Evolutionary conservation across 129 eudicot species (phyloP).

Genomic region (Silybum marianum): DNA sequence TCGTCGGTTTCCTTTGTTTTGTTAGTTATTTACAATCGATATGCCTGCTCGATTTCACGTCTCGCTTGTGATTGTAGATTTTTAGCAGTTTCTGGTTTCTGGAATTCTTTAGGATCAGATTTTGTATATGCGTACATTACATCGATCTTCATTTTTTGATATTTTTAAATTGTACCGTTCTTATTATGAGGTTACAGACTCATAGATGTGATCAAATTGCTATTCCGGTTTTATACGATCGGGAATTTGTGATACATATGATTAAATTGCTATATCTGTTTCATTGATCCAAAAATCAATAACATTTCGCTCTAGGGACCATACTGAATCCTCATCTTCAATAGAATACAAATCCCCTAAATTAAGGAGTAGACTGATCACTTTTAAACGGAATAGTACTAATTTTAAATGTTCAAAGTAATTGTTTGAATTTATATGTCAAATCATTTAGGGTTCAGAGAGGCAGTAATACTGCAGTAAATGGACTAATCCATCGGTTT

Average conservation of each 20-base stretch:
- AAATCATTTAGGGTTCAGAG: neutral
- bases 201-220: constrained; percentile 10
- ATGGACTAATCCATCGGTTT: neutral
- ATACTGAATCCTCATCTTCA: neutral
- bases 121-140: neutral
- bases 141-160: neutral
- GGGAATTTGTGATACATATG: neutral
- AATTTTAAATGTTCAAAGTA: neutral
- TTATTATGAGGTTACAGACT: neutral
- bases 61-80: neutral
- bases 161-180: constrained; percentile 3
- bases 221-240: constrained; percentile 7
- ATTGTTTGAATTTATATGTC: neutral
- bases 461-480: neutral
- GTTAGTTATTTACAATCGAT: neutral
- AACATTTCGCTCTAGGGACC: neutral
- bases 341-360: neutral
- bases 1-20: neutral
- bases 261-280: neutral
- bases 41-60: neutral
- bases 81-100: neutral
- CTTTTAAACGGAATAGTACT: neutral
- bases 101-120: neutral
- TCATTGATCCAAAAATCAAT: constrained; percentile 4
- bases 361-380: neutral